Evolutionary conservation across 1,139 yeast species (phyloP).

Genomic region (Petasospora fabianii): DNA sequence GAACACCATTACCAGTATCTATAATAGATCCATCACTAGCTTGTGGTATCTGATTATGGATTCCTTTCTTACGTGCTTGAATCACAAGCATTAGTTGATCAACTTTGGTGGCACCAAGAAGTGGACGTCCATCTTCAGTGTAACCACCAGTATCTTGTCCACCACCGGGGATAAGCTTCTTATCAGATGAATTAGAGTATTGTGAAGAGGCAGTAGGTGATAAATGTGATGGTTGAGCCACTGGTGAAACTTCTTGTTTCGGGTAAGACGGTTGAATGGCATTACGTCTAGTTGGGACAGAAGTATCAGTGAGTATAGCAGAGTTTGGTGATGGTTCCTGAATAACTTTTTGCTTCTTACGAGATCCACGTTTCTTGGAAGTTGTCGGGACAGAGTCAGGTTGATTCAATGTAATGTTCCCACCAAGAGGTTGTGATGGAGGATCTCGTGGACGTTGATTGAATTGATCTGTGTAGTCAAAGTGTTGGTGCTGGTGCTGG

Average conservation of each 20-base stretch:
- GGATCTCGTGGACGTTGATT: constrained; percentile 1
- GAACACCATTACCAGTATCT: constrained; percentile 33
- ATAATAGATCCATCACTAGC: constrained; percentile 54
- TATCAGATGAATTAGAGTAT: constrained; percentile 9
- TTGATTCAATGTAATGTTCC: too few species aligned
- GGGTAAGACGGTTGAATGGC: constrained; percentile 17
- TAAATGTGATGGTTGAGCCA: neutral
- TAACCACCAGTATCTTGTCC: constrained; percentile 44
- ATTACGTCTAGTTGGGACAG: constrained; percentile 13
- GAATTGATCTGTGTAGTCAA: constrained; percentile 7
- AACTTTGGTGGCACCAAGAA: constrained; percentile 81
- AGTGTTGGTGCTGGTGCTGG: constrained; percentile 6
- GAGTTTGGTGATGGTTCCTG: neutral
- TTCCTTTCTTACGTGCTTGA: constrained; percentile 79
- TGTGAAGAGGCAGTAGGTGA: constrained; percentile 11
- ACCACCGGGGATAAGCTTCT: constrained; percentile 36
- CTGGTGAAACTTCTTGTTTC: constrained; percentile 5
- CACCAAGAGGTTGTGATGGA: constrained; percentile 2
- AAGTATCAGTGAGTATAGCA: neutral
- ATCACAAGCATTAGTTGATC: constrained; percentile 88
- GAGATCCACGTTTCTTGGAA: constrained; percentile 7
- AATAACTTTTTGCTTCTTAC: constrained; percentile 9
- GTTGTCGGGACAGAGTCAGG: too few species aligned
- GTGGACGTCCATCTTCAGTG: constrained; percentile 61
- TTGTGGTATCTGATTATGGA: constrained; percentile 57